Evolutionary conservation across 345 rosid genomes (phyloP).

Genomic region (Pugionium dolabratum): DNA sequence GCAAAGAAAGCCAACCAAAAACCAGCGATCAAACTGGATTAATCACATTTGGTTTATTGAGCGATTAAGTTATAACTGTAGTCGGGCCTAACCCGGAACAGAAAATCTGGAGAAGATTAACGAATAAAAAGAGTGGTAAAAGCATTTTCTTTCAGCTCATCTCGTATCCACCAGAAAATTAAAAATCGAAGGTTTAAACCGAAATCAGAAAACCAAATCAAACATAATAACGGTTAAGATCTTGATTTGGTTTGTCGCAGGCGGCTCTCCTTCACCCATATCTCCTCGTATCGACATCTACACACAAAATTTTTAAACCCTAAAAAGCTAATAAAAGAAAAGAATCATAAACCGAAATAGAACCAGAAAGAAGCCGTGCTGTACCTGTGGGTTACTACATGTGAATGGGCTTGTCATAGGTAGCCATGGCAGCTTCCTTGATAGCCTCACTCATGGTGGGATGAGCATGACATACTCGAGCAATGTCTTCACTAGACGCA

Average conservation of each 20-base stretch:
- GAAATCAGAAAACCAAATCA: slow-evolving; percentile 16
- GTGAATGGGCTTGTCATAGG: slow-evolving; percentile 61
- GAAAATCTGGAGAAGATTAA: slow-evolving; percentile 19
- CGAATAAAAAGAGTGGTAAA: slow-evolving; percentile 27
- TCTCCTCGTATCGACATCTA: slow-evolving; percentile 20
- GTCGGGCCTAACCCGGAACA: slow-evolving; percentile 22
- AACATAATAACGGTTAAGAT: slow-evolving; percentile 3
- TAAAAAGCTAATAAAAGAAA: neutral
- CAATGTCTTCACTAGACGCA: slow-evolving; percentile 57
- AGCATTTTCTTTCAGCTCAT: slow-evolving; percentile 30
- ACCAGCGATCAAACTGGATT: slow-evolving; percentile 2
- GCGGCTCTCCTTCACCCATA: slow-evolving; percentile 29
- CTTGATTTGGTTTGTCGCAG: slow-evolving; percentile 15
- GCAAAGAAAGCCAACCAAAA: slow-evolving; percentile 9
- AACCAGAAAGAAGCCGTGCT: slow-evolving; percentile 2
- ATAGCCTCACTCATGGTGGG: slow-evolving; percentile 93
- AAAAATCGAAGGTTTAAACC: slow-evolving; percentile 9
- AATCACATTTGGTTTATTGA: slow-evolving; percentile 15
- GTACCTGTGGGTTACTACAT: slow-evolving; percentile 47
- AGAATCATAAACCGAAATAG: neutral
- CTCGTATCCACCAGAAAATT: slow-evolving; percentile 18
- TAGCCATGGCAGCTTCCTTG: slow-evolving; percentile 92
- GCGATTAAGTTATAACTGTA: slow-evolving; percentile 28
- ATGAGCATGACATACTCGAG: no score
- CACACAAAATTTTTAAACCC: neutral